Conservation (phyloP, 2,329 filamentous ascomycete species). For the Hymenoscyphus infarciens region DNA sequence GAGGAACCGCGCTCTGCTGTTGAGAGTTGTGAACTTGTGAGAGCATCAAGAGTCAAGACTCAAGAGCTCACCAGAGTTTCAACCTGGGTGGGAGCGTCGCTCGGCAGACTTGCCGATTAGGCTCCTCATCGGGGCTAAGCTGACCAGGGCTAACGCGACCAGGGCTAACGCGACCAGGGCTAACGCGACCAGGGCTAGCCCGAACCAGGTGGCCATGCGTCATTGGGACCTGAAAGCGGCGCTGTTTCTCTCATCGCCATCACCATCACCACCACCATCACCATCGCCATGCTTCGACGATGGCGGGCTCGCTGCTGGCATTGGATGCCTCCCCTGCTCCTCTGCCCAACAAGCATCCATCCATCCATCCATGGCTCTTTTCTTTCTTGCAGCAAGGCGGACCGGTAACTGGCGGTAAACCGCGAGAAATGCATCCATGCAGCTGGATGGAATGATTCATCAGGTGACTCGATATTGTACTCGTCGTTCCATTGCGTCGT, state of each 20-base stretch:
- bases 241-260: slow-evolving; percentile 6
- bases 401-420: neutral
- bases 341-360: neutral
- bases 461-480: neutral
- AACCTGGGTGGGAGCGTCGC: neutral
- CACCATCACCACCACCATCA: no score
- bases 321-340: neutral
- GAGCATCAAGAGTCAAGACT: neutral
- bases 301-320: neutral
- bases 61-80: slow-evolving; percentile 2
- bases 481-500: neutral
- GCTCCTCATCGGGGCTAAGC: neutral
- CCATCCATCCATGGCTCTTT: no score
- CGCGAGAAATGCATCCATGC: neutral
- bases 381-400: slow-evolving; percentile 1
- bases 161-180: neutral
- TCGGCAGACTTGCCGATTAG: slow-evolving; percentile 16
- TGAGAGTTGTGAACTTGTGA: no score
- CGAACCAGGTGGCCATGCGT: slow-evolving; percentile 13
- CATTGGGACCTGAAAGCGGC: slow-evolving; percentile 20
- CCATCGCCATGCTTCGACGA: slow-evolving; percentile 5
- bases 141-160: neutral
- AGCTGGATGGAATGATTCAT: neutral
- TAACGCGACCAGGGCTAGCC: neutral
- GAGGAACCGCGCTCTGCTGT: no score